Evolutionary conservation across 345 rosid species (phyloP).

Genomic region (Carallia brachiata): DNA sequence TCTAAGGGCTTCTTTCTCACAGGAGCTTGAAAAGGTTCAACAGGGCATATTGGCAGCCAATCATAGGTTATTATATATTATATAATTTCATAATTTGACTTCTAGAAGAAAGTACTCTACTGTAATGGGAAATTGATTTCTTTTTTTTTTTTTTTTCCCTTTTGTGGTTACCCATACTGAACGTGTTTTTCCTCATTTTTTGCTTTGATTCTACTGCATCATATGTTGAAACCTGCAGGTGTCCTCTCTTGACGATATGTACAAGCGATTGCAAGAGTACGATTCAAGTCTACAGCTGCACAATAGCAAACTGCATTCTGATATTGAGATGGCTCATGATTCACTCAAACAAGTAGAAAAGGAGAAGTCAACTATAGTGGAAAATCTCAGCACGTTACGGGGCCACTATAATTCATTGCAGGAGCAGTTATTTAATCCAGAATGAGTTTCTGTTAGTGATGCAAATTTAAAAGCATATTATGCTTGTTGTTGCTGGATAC

Average conservation of each 20-base stretch:
- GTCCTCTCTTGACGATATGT: slow-evolving; percentile 59
- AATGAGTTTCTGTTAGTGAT: slow-evolving; percentile 38
- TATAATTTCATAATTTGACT: neutral
- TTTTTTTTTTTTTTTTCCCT: too few species aligned
- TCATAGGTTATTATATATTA: slow-evolving; percentile 49
- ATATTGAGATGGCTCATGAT: slow-evolving; percentile 55
- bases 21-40: slow-evolving; percentile 61
- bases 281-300: slow-evolving; percentile 77
- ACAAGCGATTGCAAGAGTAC: slow-evolving; percentile 80
- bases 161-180: too few species aligned
- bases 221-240: slow-evolving; percentile 43
- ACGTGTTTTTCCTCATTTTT: neutral
- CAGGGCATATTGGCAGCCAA: slow-evolving; percentile 64
- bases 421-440: slow-evolving; percentile 68
- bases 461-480: neutral
- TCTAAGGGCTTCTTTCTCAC: slow-evolving; percentile 53
- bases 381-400: slow-evolving; percentile 76
- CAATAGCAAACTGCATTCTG: slow-evolving; percentile 69
- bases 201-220: neutral
- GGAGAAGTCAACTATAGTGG: slow-evolving; percentile 73
- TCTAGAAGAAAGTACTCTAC: too few species aligned
- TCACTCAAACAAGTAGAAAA: slow-evolving; percentile 63
- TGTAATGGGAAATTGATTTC: too few species aligned
- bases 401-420: slow-evolving; percentile 81
- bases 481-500: neutral